Evolutionary conservation across 1,284 basidiomycete genomes (phyloP), one percentile per base, ranked within the genome.

Genomic region (Taiwanofungus camphoratus): DNA sequence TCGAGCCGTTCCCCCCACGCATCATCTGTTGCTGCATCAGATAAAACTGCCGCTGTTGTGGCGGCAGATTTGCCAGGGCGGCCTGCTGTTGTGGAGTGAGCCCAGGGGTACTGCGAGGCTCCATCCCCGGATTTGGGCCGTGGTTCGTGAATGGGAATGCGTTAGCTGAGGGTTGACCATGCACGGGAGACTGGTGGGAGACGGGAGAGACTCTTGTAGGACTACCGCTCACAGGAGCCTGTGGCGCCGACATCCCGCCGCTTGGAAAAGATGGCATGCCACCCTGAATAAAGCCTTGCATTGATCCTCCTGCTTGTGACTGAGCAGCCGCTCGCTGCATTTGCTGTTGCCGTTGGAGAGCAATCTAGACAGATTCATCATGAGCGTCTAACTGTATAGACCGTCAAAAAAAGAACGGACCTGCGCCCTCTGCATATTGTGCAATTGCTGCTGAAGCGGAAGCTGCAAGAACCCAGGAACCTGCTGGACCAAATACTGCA

Each of bases 381-480:
- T 46, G 20, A 34, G 29, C 13, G 41, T 40, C 34, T 39, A 30
- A 15, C 18, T 21, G 30, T 19, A 21, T 22, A 22, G 19, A 24
- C 36, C 36, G 5, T 19, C 35, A 23, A 23, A 5, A 41, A 36
- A 35, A 36, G 30, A 7, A 62, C 66, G 42, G 51, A 82, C 79
- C 66, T 77, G 76, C 18, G 76, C 57, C 45, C 62, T 51, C 33
- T 74, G 60, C 63, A 86, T 67, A 53, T 68, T 74, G 55, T 79
- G 76, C 49, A 85, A 54, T 60, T 86, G 82, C 51, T 72, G 64
- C 45, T 64, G 70, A 4, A 71, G 34, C 7, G 79, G 70, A 45
- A 84, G 54, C 18, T 57, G 55, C 51, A 65, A 62, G 53, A 87
- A 86, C 6, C 68, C 68, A 13, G 79, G 82, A 3, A 79, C 57